phyloP scores from a whole-genome alignment of 371 early-diverging fungal species.

The Lichtheimia ramosa region DNA sequence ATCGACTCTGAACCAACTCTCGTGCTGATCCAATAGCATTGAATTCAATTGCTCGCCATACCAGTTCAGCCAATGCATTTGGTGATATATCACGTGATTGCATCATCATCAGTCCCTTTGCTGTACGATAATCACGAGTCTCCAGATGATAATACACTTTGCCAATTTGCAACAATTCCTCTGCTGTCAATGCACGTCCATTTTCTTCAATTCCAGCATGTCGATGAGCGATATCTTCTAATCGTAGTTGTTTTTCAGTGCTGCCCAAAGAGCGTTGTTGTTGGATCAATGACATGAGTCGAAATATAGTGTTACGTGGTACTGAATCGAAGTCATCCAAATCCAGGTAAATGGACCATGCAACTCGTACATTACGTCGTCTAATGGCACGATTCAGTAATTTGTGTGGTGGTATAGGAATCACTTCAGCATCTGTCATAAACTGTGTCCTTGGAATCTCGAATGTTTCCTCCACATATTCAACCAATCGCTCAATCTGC shows the following conservation, averaged over 20 bases:
- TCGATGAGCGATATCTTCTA: constrained; percentile 21
- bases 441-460: constrained; percentile 21
- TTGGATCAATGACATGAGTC: constrained; percentile 27
- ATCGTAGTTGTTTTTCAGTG: constrained; percentile 19
- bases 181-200: constrained; percentile 20
- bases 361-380: constrained; percentile 6
- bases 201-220: constrained; percentile 17
- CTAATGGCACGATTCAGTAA: constrained; percentile 22
- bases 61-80: constrained; percentile 4
- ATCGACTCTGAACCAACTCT: constrained; percentile 13
- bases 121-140: not conserved
- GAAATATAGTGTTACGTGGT: constrained; percentile 23
- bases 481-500: constrained; percentile 30
- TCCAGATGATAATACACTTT: constrained; percentile 19
- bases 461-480: constrained; percentile 25
- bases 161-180: constrained; percentile 26
- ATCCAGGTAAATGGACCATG: constrained; percentile 26
- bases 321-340: constrained; percentile 21
- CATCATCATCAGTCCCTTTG: constrained; percentile 7
- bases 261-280: constrained; percentile 17
- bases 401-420: constrained; percentile 35
- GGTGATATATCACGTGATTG: constrained; percentile 1
- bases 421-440: constrained; percentile 18
- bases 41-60: constrained; percentile 10
- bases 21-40: constrained; percentile 21